Conservation (phyloP, 73 alveolate species). For the Paramecium biaurelia region DNA sequence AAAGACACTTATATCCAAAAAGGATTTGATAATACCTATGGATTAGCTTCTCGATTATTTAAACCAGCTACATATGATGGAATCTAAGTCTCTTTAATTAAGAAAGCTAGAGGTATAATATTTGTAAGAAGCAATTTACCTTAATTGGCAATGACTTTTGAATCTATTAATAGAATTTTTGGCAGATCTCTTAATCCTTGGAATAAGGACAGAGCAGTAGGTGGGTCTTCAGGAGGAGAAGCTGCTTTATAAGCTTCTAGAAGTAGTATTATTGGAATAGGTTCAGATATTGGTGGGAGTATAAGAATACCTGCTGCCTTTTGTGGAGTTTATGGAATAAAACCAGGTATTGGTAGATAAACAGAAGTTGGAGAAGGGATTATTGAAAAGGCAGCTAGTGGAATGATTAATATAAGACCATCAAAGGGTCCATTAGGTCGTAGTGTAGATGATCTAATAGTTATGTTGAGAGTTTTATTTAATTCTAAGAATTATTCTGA, state of each 20-base stretch:
- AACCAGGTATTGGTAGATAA: conserved; percentile 70
- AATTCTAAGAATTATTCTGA: background rate
- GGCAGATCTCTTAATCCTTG: conserved; percentile 76
- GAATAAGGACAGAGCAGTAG: conserved; percentile 72
- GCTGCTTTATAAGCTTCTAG: conserved; percentile 74
- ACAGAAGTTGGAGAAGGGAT: conserved; percentile 57
- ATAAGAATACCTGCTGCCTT: conserved; percentile 76
- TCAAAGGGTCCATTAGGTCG: conserved; percentile 70
- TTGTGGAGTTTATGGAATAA: conserved; percentile 74
- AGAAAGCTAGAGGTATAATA: conserved; percentile 73
- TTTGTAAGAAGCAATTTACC: conserved; percentile 73
- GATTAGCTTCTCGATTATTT: conserved; percentile 37
- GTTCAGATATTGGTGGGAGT: conserved; percentile 83
- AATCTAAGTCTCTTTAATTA: conserved; percentile 55
- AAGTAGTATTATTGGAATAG: conserved; percentile 75
- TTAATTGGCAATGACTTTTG: conserved; percentile 54
- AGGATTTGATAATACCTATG: conserved; percentile 65
- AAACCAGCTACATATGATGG: conserved; percentile 62
- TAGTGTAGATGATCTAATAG: conserved; percentile 66
- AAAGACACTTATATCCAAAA: conserved; percentile 67
- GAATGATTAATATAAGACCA: conserved; percentile 32
- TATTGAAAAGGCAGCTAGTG: background rate
- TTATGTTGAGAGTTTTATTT: conserved; percentile 27
- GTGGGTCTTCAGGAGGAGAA: conserved; percentile 91
- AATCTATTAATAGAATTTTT: conserved; percentile 65